Percentiles rank a stretch among this genome's conserved stretches.
Evolutionary conservation across 2,329 filamentous ascomycete genomes (phyloP).

Genomic region (Fusarium nematophilum): DNA sequence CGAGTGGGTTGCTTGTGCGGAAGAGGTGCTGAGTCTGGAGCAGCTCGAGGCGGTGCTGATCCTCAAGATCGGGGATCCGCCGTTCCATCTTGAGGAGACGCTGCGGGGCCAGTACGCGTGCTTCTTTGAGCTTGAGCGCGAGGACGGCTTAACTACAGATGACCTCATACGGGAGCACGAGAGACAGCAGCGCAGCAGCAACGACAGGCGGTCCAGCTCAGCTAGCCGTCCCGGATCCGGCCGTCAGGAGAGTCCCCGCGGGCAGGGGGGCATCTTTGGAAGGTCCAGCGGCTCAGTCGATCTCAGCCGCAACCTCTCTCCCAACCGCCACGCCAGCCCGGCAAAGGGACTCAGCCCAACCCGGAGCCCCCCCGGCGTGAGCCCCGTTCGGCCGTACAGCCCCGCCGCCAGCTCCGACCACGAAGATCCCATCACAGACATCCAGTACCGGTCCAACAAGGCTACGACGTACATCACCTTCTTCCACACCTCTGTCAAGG

Average conservation of each 20-base stretch:
- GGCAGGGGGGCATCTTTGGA: slow-evolving; percentile 25
- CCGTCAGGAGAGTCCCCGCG: slow-evolving; percentile 30
- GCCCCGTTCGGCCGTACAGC: slow-evolving; percentile 39
- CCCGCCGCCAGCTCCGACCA: slow-evolving; percentile 47
- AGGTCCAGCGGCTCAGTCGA: slow-evolving; percentile 25
- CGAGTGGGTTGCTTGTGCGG: slow-evolving; percentile 58
- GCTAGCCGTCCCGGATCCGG: slow-evolving; percentile 35
- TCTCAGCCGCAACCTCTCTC: slow-evolving; percentile 36
- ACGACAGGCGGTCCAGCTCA: slow-evolving; percentile 36
- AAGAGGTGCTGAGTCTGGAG: slow-evolving; percentile 56
- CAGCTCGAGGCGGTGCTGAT: slow-evolving; percentile 57
- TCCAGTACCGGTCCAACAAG: slow-evolving; percentile 57
- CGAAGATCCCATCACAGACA: slow-evolving; percentile 46
- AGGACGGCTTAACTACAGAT: slow-evolving; percentile 57
- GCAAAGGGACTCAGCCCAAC: slow-evolving; percentile 24
- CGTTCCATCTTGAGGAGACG: slow-evolving; percentile 55
- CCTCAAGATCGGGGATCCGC: slow-evolving; percentile 55
- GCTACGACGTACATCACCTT: slow-evolving; percentile 53
- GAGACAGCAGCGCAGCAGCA: slow-evolving; percentile 41
- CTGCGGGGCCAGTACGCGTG: slow-evolving; percentile 58
- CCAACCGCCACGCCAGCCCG: slow-evolving; percentile 22
- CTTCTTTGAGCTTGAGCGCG: slow-evolving; percentile 58
- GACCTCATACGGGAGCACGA: slow-evolving; percentile 55
- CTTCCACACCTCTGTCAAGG: slow-evolving; percentile 54
- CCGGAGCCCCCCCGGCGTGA: slow-evolving; percentile 8